Conservation (phyloP, 768 basidiomycete genomes). For the Naematelia aurantialba region DNA sequence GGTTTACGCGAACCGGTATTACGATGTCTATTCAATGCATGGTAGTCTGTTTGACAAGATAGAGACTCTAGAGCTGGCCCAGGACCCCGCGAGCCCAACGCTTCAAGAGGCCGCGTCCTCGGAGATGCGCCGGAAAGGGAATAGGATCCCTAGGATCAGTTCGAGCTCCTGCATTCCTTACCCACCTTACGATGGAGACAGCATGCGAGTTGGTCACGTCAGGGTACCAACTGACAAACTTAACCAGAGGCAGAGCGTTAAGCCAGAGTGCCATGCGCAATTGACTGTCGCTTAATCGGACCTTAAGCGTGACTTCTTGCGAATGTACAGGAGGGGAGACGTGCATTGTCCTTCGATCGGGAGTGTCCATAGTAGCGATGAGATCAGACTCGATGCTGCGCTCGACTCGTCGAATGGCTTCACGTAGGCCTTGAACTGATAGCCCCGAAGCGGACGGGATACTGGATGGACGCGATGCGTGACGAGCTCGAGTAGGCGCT, state of each 20-base stretch:
- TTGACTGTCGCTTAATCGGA: conserved; percentile 28
- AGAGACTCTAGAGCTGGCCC: not conserved
- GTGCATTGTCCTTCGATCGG: not conserved
- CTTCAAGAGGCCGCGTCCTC: conserved; percentile 32
- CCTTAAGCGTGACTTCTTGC: conserved; percentile 10
- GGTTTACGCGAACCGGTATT: not conserved
- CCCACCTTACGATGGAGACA: conserved; percentile 38
- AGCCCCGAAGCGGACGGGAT: conserved; percentile 18
- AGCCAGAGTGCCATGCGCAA: conserved; percentile 31
- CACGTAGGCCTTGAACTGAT: conserved; percentile 23
- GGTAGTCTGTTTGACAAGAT: not conserved
- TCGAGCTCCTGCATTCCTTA: not conserved
- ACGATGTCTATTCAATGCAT: too few species aligned
- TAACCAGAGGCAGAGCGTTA: conserved; percentile 26
- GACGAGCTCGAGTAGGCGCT: not conserved
- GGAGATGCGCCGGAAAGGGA: conserved; percentile 31
- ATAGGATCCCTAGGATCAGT: conserved; percentile 26
- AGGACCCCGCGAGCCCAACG: conserved; percentile 28
- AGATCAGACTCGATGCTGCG: conserved; percentile 27
- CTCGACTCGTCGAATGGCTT: conserved; percentile 31
- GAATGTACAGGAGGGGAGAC: not conserved
- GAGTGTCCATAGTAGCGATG: conserved; percentile 9
- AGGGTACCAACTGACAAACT: conserved; percentile 40
- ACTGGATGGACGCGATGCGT: not conserved
- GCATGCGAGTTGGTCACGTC: conserved; percentile 40